Percentiles rank a stretch among this genome's conserved stretches.
phyloP scores from a whole-genome alignment of 1,284 basidiomycete genomes.

The Mycosarcoma mackinlayi region DNA sequence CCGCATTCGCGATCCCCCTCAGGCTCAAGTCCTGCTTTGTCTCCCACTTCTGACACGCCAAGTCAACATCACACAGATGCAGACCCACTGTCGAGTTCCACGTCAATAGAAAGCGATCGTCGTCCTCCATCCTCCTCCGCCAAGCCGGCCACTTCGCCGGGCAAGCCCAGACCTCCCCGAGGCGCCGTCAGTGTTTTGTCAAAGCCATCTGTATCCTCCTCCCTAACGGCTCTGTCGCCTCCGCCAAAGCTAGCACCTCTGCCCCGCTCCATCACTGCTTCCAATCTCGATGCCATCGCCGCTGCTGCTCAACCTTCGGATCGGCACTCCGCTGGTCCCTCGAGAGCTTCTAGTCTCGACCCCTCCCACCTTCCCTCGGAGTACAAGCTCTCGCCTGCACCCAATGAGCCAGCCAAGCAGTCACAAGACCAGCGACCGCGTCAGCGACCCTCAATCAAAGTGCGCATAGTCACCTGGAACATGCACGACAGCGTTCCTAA shows the following conservation, averaged over 20 bases:
- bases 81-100: slow-evolving; percentile 24
- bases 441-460: slow-evolving; percentile 69
- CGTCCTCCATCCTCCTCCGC: slow-evolving; percentile 5
- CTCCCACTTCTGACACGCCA: slow-evolving; percentile 25
- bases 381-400: background rate
- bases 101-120: slow-evolving; percentile 19
- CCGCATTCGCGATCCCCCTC: too few species aligned
- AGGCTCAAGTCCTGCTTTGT: slow-evolving; percentile 29
- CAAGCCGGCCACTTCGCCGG: slow-evolving; percentile 1
- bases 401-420: background rate
- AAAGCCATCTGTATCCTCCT: background rate
- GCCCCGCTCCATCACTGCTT: slow-evolving; percentile 27
- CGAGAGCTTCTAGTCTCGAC: slow-evolving; percentile 39
- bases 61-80: slow-evolving; percentile 14
- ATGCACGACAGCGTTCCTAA: slow-evolving; percentile 71
- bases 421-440: slow-evolving; percentile 9
- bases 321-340: slow-evolving; percentile 13
- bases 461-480: slow-evolving; percentile 72
- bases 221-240: slow-evolving; percentile 7
- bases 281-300: slow-evolving; percentile 15
- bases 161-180: slow-evolving; percentile 8
- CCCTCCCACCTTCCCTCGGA: slow-evolving; percentile 21
- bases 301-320: slow-evolving; percentile 4
- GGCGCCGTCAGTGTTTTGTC: slow-evolving; percentile 31
- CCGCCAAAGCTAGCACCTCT: slow-evolving; percentile 20